Base-by-base conservation (phyloP, 2,329 filamentous ascomycete species). In the Hymenoscyphus fructigenus region DNA sequence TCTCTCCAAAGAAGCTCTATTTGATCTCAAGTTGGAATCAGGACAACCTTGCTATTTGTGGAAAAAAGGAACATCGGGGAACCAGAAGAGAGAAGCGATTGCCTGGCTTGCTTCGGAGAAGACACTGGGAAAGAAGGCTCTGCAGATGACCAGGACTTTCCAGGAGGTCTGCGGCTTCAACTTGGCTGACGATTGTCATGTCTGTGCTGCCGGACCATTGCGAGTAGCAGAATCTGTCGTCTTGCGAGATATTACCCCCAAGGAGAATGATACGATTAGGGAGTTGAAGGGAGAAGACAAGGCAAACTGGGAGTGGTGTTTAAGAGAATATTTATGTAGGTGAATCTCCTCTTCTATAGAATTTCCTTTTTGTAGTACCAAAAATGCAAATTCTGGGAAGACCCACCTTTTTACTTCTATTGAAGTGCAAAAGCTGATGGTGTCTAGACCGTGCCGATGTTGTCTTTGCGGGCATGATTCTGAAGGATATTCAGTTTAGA, bases 111-210 rank as follows among this genome's bases (percentile, higher is more conserved):
- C 85, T 3, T 74, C 81, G 5, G 80, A 88, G 75, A 87, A 88
- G 71, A 66, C 58, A 53, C 80, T 92, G 69, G 84, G 88, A 73
- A 86, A 86, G 69, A 85, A 88, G 67, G 82, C 92, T 64, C 81
- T 91, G 59, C 84, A 93, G 81, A 86, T 91, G 80, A 88, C 91
- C 26, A 88, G 91, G 67, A 82, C 86, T 5, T 86, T 96, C 62
- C 89, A 91, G 67, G 88, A 91, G 41, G 84, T 86, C 6, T 90
- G 90, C 69, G 86, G 86, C 0, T 84, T 96, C 70, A 89, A 89
- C 66, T 80, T 95, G 3, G 88, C 87, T 17, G 90, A 93, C 59
- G 84, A 87, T 60, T 80, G 96, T 58, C 82, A 83, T 7, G 83
- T 93, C 28, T 80, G 83, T 1, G 81, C 84, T 10, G 81, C 82